A percentile compares a stretch with the other conserved stretches of the same genome.
Conservation (phyloP, 371 early-diverging fungal species). For the Aphelidium insulamus region DNA sequence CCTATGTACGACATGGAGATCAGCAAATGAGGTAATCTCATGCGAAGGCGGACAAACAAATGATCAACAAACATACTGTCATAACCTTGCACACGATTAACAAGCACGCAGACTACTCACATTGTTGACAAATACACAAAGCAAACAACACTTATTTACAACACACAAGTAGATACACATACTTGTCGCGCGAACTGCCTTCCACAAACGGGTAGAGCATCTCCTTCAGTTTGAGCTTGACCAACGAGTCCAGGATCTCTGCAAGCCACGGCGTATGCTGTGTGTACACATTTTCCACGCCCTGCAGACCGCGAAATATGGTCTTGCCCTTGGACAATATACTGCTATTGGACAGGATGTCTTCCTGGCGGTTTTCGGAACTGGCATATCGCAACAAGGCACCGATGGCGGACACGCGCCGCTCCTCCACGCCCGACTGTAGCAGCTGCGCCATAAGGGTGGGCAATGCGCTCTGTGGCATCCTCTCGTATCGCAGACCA, state of each 20-base stretch:
- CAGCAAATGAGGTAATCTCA: neutral
- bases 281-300: slow-evolving; percentile 94
- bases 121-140: too few species aligned
- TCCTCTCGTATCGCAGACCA: slow-evolving; percentile 69
- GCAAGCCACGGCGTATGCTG: slow-evolving; percentile 74
- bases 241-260: slow-evolving; percentile 41
- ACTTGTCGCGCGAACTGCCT: slow-evolving; percentile 33
- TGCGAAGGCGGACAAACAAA: too few species aligned
- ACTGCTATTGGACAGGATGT: slow-evolving; percentile 60
- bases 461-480: slow-evolving; percentile 35
- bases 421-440: slow-evolving; percentile 37
- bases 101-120: too few species aligned
- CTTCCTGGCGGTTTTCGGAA: slow-evolving; percentile 58
- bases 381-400: slow-evolving; percentile 57
- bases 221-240: slow-evolving; percentile 59
- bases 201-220: slow-evolving; percentile 53
- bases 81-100: too few species aligned
- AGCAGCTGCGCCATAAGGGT: slow-evolving; percentile 41
- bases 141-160: too few species aligned
- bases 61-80: too few species aligned
- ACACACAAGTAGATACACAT: too few species aligned
- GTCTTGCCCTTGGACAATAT: slow-evolving; percentile 28
- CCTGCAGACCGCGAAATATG: slow-evolving; percentile 23
- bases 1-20: slow-evolving; percentile 11
- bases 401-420: slow-evolving; percentile 37